phyloP scores from a whole-genome alignment of 1,284 basidiomycete species.

The Heterobasidion occidentale region DNA sequence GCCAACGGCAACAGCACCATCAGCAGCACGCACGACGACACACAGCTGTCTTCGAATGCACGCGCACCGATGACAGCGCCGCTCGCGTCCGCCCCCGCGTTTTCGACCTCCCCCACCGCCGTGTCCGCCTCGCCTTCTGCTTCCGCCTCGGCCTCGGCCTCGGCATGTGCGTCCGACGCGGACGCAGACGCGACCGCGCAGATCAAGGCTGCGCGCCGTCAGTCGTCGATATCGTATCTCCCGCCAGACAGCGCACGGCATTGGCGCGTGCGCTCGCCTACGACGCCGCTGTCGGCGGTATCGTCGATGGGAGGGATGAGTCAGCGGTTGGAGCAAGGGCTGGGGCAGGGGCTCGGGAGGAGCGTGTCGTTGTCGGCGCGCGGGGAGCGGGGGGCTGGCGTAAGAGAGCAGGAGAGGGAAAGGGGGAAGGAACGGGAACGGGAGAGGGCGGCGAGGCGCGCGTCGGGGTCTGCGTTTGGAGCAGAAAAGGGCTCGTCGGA shows the following conservation, averaged over 20 bases:
- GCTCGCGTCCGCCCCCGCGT: background rate
- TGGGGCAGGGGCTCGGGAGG: constrained; percentile 1
- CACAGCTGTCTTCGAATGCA: background rate
- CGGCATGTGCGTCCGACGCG: background rate
- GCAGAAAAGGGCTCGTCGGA: constrained; percentile 6
- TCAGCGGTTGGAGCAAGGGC: constrained; percentile 6
- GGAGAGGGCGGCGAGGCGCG: constrained; percentile 10
- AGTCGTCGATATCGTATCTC: constrained; percentile 61
- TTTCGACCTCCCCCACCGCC: background rate
- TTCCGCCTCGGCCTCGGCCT: background rate
- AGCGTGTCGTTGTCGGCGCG: constrained; percentile 4
- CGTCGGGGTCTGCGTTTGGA: constrained; percentile 8
- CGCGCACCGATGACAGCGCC: background rate
- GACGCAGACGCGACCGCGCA: background rate
- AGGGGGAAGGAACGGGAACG: constrained; percentile 12
- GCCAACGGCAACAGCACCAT: background rate
- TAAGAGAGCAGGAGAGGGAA: constrained; percentile 17
- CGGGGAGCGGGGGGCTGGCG: constrained; percentile 2
- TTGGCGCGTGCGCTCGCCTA: constrained; percentile 10
- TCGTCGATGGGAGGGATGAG: background rate
- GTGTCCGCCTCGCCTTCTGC: background rate
- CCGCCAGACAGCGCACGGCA: constrained; percentile 24
- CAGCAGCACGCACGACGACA: background rate
- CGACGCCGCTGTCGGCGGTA: constrained; percentile 18
- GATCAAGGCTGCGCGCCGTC: constrained; percentile 27